Conservation (phyloP, 371 early-diverging fungal species). For the Apophysomyces trapeziformis region DNA sequence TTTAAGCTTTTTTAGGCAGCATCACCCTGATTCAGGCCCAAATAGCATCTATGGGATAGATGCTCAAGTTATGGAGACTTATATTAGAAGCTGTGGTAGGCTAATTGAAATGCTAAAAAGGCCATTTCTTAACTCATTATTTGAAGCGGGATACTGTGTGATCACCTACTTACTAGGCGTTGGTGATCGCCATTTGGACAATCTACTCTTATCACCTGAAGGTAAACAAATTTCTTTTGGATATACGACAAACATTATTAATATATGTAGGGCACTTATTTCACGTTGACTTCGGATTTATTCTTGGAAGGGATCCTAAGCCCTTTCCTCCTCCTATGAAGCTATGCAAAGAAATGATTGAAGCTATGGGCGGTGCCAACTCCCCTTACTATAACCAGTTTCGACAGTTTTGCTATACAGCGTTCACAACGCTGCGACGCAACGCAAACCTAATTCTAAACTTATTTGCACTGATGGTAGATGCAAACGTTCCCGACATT, state of each 20-base stretch:
- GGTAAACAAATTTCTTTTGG: conserved; percentile 47
- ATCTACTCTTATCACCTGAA: conserved; percentile 86
- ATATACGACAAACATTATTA: not conserved
- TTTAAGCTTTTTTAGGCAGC: conserved; percentile 73
- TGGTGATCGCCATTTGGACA: conserved; percentile 99
- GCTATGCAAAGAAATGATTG: conserved; percentile 98
- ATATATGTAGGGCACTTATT: conserved; percentile 77
- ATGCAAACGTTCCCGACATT: conserved; percentile 94
- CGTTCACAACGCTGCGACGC: conserved; percentile 91
- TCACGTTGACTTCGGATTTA: conserved; percentile 98
- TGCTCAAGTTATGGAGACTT: conserved; percentile 91
- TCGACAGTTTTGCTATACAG: conserved; percentile 88
- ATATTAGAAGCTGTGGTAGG: conserved; percentile 91
- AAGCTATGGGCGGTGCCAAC: conserved; percentile 95
- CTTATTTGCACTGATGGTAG: conserved; percentile 94
- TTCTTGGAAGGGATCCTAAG: conserved; percentile 97
- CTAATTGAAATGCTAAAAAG: not conserved
- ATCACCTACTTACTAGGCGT: conserved; percentile 97
- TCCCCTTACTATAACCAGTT: conserved; percentile 86
- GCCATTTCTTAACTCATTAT: not conserved
- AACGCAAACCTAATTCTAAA: conserved; percentile 94
- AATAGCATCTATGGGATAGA: conserved; percentile 72
- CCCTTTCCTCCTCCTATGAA: conserved; percentile 99
- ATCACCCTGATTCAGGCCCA: conserved; percentile 67
- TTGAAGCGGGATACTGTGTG: conserved; percentile 95